Evolutionary conservation across 768 basidiomycete genomes (phyloP).

Genomic region (Lactarius indigo): DNA sequence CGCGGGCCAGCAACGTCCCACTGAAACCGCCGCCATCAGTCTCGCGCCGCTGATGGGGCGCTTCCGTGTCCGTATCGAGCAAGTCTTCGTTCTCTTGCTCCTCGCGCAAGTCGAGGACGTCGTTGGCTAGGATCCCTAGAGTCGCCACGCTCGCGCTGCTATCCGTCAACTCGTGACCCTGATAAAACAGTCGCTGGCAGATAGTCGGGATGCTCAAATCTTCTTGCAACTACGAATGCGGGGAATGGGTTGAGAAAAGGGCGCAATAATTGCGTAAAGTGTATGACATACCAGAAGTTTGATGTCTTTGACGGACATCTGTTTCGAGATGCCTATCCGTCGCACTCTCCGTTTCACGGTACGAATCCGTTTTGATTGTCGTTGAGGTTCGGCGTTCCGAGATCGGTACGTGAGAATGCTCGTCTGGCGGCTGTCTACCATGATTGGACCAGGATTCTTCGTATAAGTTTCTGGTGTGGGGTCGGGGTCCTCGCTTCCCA

Average conservation of each 20-base stretch:
- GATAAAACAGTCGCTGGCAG: conserved; percentile 66
- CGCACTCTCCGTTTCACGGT: conserved; percentile 50
- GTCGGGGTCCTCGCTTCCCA: conserved; percentile 34
- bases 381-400: conserved; percentile 38
- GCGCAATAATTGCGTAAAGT: background rate
- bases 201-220: conserved; percentile 68
- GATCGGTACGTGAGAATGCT: conserved; percentile 36
- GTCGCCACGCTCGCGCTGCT: conserved; percentile 50
- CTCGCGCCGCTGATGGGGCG: conserved; percentile 40
- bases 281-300: conserved; percentile 57
- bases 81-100: conserved; percentile 59
- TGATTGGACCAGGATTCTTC: conserved; percentile 26
- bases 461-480: conserved; percentile 30
- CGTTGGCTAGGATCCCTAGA: conserved; percentile 55
- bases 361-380: conserved; percentile 72
- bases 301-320: conserved; percentile 72
- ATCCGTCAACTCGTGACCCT: conserved; percentile 60
- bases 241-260: conserved; percentile 2
- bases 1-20: conserved; percentile 63
- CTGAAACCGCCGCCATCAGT: conserved; percentile 68
- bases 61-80: conserved; percentile 42
- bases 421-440: conserved; percentile 22
- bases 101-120: conserved; percentile 62
- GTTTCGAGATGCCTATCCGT: conserved; percentile 55
- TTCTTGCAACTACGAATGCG: conserved; percentile 50